Evolutionary conservation across 208 protist genomes (phyloP), one percentile per base, ranked within the genome.

Genomic region (Trypanosoma theileri): DNA sequence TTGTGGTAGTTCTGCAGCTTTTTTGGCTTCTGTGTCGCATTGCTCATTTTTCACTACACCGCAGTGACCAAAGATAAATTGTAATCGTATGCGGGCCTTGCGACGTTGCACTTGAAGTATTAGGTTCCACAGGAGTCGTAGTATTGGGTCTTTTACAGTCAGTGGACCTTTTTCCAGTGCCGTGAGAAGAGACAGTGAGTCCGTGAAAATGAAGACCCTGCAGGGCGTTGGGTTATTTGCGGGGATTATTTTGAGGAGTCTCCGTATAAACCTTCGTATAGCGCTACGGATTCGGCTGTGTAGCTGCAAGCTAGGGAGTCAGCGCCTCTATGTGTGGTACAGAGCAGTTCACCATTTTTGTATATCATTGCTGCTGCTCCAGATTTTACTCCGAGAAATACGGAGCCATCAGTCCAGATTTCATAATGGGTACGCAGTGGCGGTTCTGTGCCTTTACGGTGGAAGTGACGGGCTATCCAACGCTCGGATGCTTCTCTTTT

Each of bases 361-460:
- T 62, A 75, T 21, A 69, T 21, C 22, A 69, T 14, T 6, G 70
- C 62, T 41, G 59, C 70, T 11, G 62, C 52, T 2, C 70, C 70
- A 4, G 70, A 66, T 12, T 41, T 51, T 0, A 64, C 62, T 46
- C 60, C 70, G 11, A 75, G 42, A 10, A 61, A 28, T 14, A 59
- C 70, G 0, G 60, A 66, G 14, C 53, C 70, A 56, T 75, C 70
- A 21, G 70, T 63, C 62, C 70, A 75, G 10, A 74, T 21, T 31
- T 74, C n/a, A 44, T 58, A 74, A 42, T 74, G 17, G 3, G 46
- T 35, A 28, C n/a, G 44, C 4, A 8, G 19, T 24, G 13, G 31
- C 4, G 60, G 60, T 21, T 2, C 42, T 7, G 31, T 11, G 2
- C 19, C 45, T 8, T 59, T 59, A 6, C 45, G 28, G 9, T 3